phyloP scores from a whole-genome alignment of 768 basidiomycete species.

The Leccinum truebloodii region DNA sequence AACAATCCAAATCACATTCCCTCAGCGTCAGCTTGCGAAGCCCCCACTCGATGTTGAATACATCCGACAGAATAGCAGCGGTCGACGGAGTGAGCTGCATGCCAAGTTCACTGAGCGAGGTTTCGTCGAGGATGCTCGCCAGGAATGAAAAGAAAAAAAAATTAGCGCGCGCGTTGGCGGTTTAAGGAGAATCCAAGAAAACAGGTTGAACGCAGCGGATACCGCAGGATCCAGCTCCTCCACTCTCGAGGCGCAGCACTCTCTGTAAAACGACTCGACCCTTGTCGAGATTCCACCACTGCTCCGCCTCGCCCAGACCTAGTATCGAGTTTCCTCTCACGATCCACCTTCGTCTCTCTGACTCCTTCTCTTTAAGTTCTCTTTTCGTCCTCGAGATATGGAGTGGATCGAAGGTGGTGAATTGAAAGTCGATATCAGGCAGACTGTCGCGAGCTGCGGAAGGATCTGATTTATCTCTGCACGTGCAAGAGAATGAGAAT shows the following conservation, averaged over 20 bases:
- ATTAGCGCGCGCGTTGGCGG: conserved; percentile 22
- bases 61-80: conserved; percentile 84
- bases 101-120: too few species aligned
- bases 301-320: conserved; percentile 39
- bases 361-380: conserved; percentile 73
- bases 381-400: conserved; percentile 79
- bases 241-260: conserved; percentile 79
- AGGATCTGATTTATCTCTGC: conserved; percentile 45
- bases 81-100: too few species aligned
- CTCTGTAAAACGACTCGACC: conserved; percentile 67
- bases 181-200: not conserved
- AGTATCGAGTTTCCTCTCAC: conserved; percentile 52
- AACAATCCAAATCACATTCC: too few species aligned
- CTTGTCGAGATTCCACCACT: conserved; percentile 66
- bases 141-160: too few species aligned
- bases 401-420: conserved; percentile 68
- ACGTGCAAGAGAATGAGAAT: too few species aligned
- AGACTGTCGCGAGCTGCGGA: conserved; percentile 81
- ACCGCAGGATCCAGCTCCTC: conserved; percentile 63
- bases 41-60: conserved; percentile 60
- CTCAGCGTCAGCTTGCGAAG: not conserved
- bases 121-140: too few species aligned
- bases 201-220: conserved; percentile 69
- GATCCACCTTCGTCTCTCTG: conserved; percentile 66
- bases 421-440: conserved; percentile 83